These are phyloP conservation scores for Croton laevigatus DNA, from an alignment of 441 rosid species.

Conservation along the genomic window DNA sequence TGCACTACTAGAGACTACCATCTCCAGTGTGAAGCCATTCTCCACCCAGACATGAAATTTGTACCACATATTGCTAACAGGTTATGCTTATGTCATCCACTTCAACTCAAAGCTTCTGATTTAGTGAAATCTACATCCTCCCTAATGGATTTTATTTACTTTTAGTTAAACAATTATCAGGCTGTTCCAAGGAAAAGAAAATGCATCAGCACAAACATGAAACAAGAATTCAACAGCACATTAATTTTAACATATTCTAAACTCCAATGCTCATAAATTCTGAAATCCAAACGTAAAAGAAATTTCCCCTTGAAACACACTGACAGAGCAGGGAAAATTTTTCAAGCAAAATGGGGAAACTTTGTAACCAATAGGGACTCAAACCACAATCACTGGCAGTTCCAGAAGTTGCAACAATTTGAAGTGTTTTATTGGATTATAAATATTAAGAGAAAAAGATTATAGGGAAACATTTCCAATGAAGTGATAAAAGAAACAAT, in stretches of 20 bases:
- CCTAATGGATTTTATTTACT: neutral
- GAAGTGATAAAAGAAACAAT: neutral
- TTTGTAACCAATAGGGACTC: neutral
- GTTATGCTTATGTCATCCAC: neutral
- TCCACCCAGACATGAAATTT: neutral
- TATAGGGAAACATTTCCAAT: neutral
- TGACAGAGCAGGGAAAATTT: neutral
- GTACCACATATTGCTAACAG: neutral
- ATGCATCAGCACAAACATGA: neutral
- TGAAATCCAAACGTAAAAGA: slow-evolving; percentile 2
- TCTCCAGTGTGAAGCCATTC: slow-evolving; percentile 5
- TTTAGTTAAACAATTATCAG: too few species aligned
- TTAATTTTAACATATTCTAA: neutral
- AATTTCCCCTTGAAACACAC: neutral
- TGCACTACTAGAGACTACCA: neutral
- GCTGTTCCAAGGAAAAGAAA: neutral
- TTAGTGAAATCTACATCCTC: neutral
- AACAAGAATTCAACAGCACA: neutral
- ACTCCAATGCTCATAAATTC: neutral
- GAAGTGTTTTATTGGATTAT: neutral
- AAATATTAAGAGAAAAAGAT: neutral
- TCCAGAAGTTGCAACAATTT: neutral
- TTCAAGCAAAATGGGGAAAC: neutral
- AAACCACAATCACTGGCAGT: neutral
- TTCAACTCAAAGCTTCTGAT: neutral